Evolutionary conservation across 2,329 filamentous ascomycete species (phyloP).

Genomic region (Tricladium varicosporioides): DNA sequence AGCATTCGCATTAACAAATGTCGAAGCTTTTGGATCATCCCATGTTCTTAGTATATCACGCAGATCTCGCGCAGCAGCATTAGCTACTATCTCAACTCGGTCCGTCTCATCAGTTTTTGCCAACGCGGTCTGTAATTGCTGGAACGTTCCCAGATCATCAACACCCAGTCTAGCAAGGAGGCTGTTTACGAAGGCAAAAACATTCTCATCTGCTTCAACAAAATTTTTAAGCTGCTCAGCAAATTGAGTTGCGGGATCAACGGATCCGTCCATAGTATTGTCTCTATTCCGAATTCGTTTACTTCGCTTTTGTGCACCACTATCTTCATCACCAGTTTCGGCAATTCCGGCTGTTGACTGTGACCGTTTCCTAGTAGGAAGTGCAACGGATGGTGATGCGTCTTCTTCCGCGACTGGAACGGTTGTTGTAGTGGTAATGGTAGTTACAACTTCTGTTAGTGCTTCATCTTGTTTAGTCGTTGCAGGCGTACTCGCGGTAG

Average conservation of each 20-base stretch:
- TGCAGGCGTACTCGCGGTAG: constrained; percentile 13
- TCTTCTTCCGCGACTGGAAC: constrained; percentile 22
- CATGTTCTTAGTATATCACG: constrained; percentile 37
- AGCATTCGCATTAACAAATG: constrained; percentile 31
- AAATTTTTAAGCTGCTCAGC: constrained; percentile 50
- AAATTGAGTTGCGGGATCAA: constrained; percentile 51
- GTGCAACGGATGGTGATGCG: constrained; percentile 12
- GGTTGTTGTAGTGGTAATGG: constrained; percentile 22
- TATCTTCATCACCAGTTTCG: constrained; percentile 56
- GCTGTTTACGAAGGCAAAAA: constrained; percentile 30
- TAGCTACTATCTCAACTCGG: constrained; percentile 20
- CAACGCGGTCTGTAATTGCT: constrained; percentile 28
- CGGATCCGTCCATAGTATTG: constrained; percentile 43
- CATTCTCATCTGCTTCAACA: constrained; percentile 29
- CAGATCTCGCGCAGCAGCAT: constrained; percentile 36
- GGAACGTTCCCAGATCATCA: constrained; percentile 30
- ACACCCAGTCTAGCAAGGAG: constrained; percentile 31
- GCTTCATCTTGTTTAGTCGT: constrained; percentile 20
- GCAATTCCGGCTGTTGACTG: constrained; percentile 59
- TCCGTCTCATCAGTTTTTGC: constrained; percentile 15
- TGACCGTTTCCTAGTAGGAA: constrained; percentile 55
- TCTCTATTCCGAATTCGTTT: constrained; percentile 64
- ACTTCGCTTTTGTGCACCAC: constrained; percentile 57
- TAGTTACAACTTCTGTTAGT: constrained; percentile 17
- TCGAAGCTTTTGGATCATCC: constrained; percentile 38